A percentile compares a stretch with the other conserved stretches of the same genome.
Evolutionary conservation across 2,329 filamentous ascomycete species (phyloP).

Genomic region (Colletotrichum gigasporum): DNA sequence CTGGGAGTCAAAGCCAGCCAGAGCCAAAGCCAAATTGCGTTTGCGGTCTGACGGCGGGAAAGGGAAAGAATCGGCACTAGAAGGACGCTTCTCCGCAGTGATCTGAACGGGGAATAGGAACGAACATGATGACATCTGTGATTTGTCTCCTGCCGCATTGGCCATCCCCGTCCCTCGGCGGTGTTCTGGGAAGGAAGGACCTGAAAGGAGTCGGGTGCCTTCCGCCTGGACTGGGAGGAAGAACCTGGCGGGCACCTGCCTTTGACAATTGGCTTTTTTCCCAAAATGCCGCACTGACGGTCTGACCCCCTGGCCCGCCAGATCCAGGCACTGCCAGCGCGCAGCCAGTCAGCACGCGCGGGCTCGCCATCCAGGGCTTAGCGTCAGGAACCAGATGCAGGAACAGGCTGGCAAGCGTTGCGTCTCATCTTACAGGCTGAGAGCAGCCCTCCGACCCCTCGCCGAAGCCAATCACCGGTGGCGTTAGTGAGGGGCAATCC

Average conservation of each 20-base stretch:
- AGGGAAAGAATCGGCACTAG: conserved; percentile 2
- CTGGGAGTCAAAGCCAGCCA: not conserved
- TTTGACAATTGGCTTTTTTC: not conserved
- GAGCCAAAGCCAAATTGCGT: not conserved
- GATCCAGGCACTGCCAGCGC: not conserved
- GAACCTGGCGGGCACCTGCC: no score
- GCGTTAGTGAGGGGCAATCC: not conserved
- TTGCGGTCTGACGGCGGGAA: not conserved
- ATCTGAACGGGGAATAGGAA: conserved; percentile 11
- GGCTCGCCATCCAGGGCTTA: conserved; percentile 21
- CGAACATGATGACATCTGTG: conserved; percentile 23
- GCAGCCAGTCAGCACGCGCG: not conserved
- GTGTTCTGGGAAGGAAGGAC: conserved; percentile 11
- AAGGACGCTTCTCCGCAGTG: conserved; percentile 22
- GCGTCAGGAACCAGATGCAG: conserved; percentile 25
- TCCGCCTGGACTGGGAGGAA: no score
- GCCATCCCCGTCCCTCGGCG: no score
- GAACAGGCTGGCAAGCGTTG: not conserved
- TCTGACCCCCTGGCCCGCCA: not conserved
- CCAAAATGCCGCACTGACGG: conserved; percentile 14
- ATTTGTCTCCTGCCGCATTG: no score
- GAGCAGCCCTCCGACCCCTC: no score
- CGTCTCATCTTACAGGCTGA: not conserved
- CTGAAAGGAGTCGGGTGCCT: not conserved
- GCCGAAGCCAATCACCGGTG: not conserved